Evolutionary conservation across 1,284 basidiomycete genomes (phyloP), one percentile per base, ranked within the genome.

Genomic region (Austroboletus niveus): DNA sequence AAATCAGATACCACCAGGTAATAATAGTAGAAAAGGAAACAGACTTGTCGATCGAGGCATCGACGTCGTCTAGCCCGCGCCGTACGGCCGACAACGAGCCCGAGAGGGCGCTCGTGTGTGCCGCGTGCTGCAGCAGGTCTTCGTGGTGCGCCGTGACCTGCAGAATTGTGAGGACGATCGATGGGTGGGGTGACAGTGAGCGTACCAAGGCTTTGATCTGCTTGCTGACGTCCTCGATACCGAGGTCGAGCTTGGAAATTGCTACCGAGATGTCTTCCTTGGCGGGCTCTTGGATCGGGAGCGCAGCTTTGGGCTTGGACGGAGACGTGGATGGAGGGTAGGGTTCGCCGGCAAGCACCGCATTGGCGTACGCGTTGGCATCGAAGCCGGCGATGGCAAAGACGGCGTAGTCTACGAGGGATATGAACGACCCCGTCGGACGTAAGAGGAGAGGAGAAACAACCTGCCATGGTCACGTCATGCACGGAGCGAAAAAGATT

Each of bases 201-300:
- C 86, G 61, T 49, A 94, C 92, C 69, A 95, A 77, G 51, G 77
- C 78, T 69, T 89, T 87, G 45, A 96, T 84, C 69, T 96, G 91
- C 64, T 87, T 89, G 29, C 87, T 87, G 17, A 94, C 84, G 66
- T 96, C 92, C 45, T 96, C 94, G 55, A 96, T 87, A 3, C 85
- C 89, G 60, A 85, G 79, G 54, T 87, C 88, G 5, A 97, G 75
- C 64, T 89, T 91, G 8, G 89, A 85, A 32, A 96, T 86, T 3
- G 92, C 90, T 2, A 91, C 80, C 7, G 89, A 88, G 4, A 95
- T 85, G 60, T 96, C 94, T 56, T 92, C 92, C 68, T 87, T 91
- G 27, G 82, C 80, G 8, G 80, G 78, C 45, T 86, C 84, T 22
- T 79, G 73, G 1, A 71, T 64, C 24, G 73, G 58, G 24, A 67